These are phyloP conservation scores for Dendryphion nanum DNA, from an alignment of 2,329 filamentous ascomycete genomes.

Conservation along the genomic window DNA sequence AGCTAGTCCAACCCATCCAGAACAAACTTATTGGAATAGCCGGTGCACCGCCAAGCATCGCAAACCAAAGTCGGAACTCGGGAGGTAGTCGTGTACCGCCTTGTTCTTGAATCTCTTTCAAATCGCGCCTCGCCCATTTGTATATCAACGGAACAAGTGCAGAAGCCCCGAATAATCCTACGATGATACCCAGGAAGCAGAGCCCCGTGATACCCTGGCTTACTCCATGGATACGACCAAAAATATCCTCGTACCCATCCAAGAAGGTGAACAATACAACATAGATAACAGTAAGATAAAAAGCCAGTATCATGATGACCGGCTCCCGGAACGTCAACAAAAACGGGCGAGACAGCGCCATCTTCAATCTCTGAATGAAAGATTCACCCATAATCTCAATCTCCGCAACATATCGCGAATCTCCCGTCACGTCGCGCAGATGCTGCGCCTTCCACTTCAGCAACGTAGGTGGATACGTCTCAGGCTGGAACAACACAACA, in stretches of 20 bases:
- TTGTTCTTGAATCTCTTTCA: slow-evolving; percentile 41
- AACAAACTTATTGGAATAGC: slow-evolving; percentile 54
- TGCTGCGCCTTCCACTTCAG: slow-evolving; percentile 37
- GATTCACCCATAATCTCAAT: slow-evolving; percentile 45
- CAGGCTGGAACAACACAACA: slow-evolving; percentile 17
- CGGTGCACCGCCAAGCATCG: slow-evolving; percentile 50
- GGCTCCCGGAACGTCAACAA: slow-evolving; percentile 41
- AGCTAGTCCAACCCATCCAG: slow-evolving; percentile 59
- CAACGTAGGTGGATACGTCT: slow-evolving; percentile 20
- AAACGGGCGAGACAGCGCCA: slow-evolving; percentile 44
- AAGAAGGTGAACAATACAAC: slow-evolving; percentile 56
- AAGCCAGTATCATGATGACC: slow-evolving; percentile 48
- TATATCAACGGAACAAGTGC: slow-evolving; percentile 48
- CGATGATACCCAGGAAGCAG: slow-evolving; percentile 48
- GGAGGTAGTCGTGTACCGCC: slow-evolving; percentile 46
- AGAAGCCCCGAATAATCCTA: slow-evolving; percentile 40
- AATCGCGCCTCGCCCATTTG: slow-evolving; percentile 43
- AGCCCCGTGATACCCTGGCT: slow-evolving; percentile 46
- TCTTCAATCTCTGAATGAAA: slow-evolving; percentile 35
- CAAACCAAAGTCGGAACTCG: slow-evolving; percentile 55
- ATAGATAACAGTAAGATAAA: slow-evolving; percentile 55
- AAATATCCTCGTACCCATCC: slow-evolving; percentile 53
- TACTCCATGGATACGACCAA: slow-evolving; percentile 49
- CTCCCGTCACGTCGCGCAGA: slow-evolving; percentile 26
- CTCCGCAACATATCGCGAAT: slow-evolving; percentile 48